Evolutionary conservation across 352 stramenopile species (phyloP), one percentile per base, ranked within the genome.

Genomic region (Globisporangium parvum): DNA sequence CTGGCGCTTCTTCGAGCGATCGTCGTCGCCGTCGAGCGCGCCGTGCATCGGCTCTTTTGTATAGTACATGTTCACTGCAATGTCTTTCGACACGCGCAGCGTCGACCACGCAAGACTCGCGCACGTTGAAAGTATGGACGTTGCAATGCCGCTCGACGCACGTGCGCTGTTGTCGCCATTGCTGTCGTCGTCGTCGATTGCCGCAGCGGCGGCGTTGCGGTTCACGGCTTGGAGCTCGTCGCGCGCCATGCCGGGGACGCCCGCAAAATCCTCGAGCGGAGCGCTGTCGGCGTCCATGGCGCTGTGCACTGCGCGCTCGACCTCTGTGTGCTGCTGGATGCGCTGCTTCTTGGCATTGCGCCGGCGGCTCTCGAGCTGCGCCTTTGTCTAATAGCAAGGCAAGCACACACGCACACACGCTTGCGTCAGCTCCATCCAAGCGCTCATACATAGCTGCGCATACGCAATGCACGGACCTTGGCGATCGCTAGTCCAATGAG

Each of bases 251-350:
- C 63, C 63, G 1, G 60, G 28, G 3, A 62, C 53, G 10, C 57
- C 56, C 6, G 69, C 72, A 50, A 85, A 61, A 9, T 66, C 65
- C 10, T 75, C 66, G 42, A 84, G 51, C 21, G 72, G 61, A 10
- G 52, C 51, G 2, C 69, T 59, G 11, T 41, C 26, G 8, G 14
- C 51, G 28, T 62, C 63, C 3, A 80, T 51, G 1, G 75, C 69
- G 26, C 60, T 71, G 21, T 60, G 62, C 10, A 85, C 69, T 2
- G 71, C 73, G 57, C 77, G 73, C 53, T 86, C 77, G n/a, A 85
- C 77, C 57, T 88, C 77, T 1, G 55, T 59, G 45, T 85, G 73
- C 5, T 70, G 66, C n/a, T 56, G 66, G 6, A 55, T 60, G 28
- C 67, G 57, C 57, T 59, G 67, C 20, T 59, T 60, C 55, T 70